Conservation (phyloP, 345 rosid genomes). For the Dovyalis caffra region DNA sequence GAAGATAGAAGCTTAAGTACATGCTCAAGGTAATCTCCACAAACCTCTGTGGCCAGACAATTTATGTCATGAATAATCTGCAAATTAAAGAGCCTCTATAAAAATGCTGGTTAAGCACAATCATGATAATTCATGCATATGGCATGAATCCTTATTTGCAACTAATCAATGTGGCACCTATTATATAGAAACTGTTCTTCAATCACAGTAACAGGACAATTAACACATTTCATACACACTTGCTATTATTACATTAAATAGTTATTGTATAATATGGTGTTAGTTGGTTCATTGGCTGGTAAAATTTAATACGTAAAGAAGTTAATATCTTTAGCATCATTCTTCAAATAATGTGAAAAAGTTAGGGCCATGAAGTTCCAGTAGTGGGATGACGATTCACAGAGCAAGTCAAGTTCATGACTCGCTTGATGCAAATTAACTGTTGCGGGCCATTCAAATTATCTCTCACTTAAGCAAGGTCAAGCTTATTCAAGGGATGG, state of each 20-base stretch:
- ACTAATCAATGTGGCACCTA: neutral
- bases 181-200: neutral
- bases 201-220: constrained; percentile 1
- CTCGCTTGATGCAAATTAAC: neutral
- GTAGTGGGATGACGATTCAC: neutral
- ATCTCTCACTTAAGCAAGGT: neutral
- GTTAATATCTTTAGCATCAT: neutral
- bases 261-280: neutral
- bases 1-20: constrained; percentile 62
- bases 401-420: neutral
- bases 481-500: neutral
- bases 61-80: constrained; percentile 88
- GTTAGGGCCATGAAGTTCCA: neutral
- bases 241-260: neutral
- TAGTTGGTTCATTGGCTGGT: neutral
- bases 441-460: too few relatives aligned
- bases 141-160: neutral
- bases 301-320: neutral
- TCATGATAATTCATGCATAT: neutral
- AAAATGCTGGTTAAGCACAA: constrained; percentile 10
- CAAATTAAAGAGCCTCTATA: constrained; percentile 27
- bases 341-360: neutral
- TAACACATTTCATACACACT: neutral
- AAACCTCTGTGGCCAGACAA: constrained; percentile 58
- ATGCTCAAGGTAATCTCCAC: constrained; percentile 62